Conservation (phyloP, 768 basidiomycete genomes). For the Pleurotus cornucopiae region DNA sequence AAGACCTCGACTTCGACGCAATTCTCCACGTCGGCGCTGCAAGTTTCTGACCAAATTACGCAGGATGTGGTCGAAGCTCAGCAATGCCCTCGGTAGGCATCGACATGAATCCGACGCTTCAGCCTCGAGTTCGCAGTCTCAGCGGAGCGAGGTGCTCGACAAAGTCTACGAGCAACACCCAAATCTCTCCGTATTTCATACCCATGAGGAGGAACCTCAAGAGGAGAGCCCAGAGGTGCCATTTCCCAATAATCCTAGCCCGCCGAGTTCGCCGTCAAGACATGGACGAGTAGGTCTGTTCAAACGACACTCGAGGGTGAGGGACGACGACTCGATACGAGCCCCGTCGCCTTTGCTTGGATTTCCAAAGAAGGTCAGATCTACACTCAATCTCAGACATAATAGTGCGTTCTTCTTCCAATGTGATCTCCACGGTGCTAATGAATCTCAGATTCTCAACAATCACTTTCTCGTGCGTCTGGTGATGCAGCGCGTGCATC, state of each 20-base stretch:
- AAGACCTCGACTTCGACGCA: conserved; percentile 1
- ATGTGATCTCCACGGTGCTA: background rate
- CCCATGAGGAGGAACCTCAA: conserved; percentile 15
- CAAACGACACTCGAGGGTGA: conserved; percentile 46
- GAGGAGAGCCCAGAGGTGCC: conserved; percentile 15
- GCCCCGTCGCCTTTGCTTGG: conserved; percentile 32
- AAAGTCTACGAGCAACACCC: conserved; percentile 59
- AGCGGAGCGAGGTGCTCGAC: conserved; percentile 37
- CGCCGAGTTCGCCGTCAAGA: conserved; percentile 50
- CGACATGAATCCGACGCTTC: conserved; percentile 21
- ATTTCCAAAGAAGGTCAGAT: conserved; percentile 52
- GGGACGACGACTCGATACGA: conserved; percentile 35
- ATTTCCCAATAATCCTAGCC: conserved; percentile 25
- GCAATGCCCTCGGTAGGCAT: conserved; percentile 47
- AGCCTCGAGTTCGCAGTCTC: conserved; percentile 21
- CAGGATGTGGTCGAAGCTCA: conserved; percentile 62
- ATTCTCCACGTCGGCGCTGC: conserved; percentile 1
- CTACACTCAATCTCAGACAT: conserved; percentile 28
- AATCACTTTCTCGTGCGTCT: conserved; percentile 21
- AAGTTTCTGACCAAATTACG: conserved; percentile 4
- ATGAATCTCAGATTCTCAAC: conserved; percentile 24
- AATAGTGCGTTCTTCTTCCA: conserved; percentile 27
- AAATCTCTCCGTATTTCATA: conserved; percentile 55
- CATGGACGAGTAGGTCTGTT: conserved; percentile 44
- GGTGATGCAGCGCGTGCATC: conserved; percentile 15